These are phyloP conservation scores for Sabuloglossum arenarium DNA, from an alignment of 495 filamentous ascomycete species.

Conservation along the genomic window DNA sequence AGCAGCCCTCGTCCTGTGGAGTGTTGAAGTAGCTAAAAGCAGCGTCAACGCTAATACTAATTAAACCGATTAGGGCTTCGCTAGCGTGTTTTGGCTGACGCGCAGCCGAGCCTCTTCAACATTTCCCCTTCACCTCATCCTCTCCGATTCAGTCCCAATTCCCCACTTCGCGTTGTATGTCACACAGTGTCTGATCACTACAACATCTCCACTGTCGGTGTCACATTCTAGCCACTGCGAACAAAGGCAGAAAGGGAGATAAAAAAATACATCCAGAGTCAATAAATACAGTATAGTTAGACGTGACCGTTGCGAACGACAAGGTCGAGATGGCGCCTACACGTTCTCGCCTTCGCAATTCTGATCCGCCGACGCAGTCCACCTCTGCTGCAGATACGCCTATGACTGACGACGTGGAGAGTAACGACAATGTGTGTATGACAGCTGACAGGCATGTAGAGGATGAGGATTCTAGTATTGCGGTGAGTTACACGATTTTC, in stretches of 20 bases:
- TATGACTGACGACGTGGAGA: conserved; percentile 17
- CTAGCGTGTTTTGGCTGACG: background rate
- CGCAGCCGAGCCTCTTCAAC: conserved; percentile 2
- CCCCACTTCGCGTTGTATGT: background rate
- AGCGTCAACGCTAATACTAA: background rate
- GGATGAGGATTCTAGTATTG: background rate
- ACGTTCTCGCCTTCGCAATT: conserved; percentile 25
- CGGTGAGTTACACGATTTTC: background rate
- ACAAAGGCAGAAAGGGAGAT: background rate
- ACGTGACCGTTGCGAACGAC: background rate
- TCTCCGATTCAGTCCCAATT: background rate
- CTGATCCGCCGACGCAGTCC: conserved; percentile 13
- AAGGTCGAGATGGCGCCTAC: conserved; percentile 35
- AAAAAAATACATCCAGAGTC: background rate
- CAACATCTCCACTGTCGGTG: background rate
- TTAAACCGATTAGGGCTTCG: background rate
- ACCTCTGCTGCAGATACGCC: conserved; percentile 31
- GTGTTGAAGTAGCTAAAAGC: background rate
- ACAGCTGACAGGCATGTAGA: background rate
- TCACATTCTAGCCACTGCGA: background rate
- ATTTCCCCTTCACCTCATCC: background rate
- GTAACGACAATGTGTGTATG: background rate
- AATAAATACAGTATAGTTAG: background rate
- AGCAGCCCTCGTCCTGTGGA: background rate
- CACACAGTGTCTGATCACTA: background rate